Percentiles rank a stretch among this genome's conserved stretches.
Evolutionary conservation across 768 basidiomycete species (phyloP).

Genomic region (Tulasnella sp.): DNA sequence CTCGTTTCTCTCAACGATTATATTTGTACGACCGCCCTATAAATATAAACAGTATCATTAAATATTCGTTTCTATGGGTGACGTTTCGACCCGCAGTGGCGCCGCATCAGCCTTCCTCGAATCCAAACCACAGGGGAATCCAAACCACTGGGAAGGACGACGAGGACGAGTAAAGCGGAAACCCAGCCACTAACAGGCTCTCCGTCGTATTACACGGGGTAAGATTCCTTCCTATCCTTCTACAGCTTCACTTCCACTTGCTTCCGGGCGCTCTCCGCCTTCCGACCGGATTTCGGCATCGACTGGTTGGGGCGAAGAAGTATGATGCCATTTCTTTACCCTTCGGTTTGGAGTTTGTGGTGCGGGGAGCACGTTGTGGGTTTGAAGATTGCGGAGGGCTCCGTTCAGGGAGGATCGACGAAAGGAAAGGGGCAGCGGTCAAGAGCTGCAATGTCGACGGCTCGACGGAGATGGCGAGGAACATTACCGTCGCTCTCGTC

Average conservation of each 20-base stretch:
- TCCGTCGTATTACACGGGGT: slow-evolving; percentile 94
- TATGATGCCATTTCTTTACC: slow-evolving; percentile 45
- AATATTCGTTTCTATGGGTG: too few relatives aligned
- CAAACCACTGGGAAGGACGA: too few relatives aligned
- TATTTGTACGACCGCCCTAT: too few relatives aligned
- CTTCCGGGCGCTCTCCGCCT: slow-evolving; percentile 75
- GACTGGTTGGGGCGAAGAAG: slow-evolving; percentile 86
- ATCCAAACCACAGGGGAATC: too few relatives aligned
- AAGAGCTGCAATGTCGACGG: neutral
- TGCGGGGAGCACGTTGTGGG: neutral
- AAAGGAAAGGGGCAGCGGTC: neutral
- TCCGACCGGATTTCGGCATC: slow-evolving; percentile 91
- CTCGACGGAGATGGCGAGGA: too few relatives aligned
- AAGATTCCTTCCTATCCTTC: slow-evolving; percentile 74
- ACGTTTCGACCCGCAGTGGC: too few relatives aligned
- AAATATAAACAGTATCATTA: too few relatives aligned
- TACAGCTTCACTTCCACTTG: slow-evolving; percentile 78
- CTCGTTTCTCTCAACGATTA: too few relatives aligned
- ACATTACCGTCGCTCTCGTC: too few relatives aligned
- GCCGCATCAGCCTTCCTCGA: too few relatives aligned
- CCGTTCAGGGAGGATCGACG: neutral
- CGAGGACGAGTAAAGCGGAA: neutral
- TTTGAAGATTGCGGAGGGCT: too few relatives aligned
- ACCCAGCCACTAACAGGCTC: slow-evolving; percentile 89
- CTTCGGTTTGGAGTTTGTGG: neutral